Base-by-base conservation (phyloP, 192 early-diverging fungal genomes). In the Coemansia umbellata region DNA sequence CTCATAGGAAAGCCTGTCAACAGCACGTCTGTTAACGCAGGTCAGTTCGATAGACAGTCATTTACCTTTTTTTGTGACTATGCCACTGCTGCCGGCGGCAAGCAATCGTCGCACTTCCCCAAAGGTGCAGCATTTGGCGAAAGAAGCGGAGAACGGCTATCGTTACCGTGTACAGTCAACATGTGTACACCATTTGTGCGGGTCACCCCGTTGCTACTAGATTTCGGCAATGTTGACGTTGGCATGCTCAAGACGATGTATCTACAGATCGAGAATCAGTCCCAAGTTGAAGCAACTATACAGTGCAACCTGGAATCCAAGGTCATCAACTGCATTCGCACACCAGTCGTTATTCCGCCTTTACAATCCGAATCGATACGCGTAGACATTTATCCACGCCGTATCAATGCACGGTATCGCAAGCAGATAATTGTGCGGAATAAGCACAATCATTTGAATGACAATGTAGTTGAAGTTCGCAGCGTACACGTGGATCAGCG, bases 221-320 rank as follows among this genome's bases (percentile, higher is more conserved):
- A 95, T 55, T 98, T 98, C 84, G 96, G 96, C 44, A 88, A 91
- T 47, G 94, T 94, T 1, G 92, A 97, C 69, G 94, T 98, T 0
- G 91, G 92, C 14, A 92, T 88, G 5, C 74, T 92, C 10, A 95
- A 96, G 68, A 91, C 93, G 5, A 58, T 89, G 49, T 87, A 88
- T 1, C 80, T 98, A 48, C 76, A 80, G 23, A 82, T 97, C 21
- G 74, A 78, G 24, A 98, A 98, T 71, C 69, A 82, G 52, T 95
- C 96, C 15, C 92, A 94, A 28, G 73, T 98, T 18, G 66, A 84
- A 6, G 92, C 91, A 0, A 81, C 75, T 0, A 88, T 98, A 1
- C 88, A 92, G 68, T 80, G 95, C 17, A 79, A 85, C 44, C 91
- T 95, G 47, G 82, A 87, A 45, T 96, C 94, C 45, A 98, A 98